These are phyloP conservation scores for Coemansia sp. DNA, from an alignment of 192 early-diverging fungal species.

Conservation along the genomic window DNA sequence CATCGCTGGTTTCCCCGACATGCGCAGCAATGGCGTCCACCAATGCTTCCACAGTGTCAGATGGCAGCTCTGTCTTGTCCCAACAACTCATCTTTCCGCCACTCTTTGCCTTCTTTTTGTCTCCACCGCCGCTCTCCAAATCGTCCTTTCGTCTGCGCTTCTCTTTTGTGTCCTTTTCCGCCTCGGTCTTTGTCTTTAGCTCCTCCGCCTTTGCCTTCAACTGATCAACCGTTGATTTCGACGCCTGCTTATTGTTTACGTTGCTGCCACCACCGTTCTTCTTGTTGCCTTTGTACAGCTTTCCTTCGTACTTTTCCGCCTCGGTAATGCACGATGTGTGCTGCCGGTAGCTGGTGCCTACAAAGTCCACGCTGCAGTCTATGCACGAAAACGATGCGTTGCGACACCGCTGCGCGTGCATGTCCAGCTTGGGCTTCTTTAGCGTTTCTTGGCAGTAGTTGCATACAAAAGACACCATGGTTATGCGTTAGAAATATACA, in stretches of 20 bases:
- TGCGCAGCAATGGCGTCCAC: slow-evolving; percentile 24
- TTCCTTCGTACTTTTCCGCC: slow-evolving; percentile 87
- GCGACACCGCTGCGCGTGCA: slow-evolving; percentile 79
- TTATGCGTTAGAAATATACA: neutral
- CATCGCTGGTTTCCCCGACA: neutral
- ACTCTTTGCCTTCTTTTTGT: neutral
- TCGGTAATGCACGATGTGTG: slow-evolving; percentile 93
- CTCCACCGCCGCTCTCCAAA: slow-evolving; percentile 21
- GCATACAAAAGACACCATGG: slow-evolving; percentile 67
- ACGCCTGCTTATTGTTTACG: neutral
- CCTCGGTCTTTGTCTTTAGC: slow-evolving; percentile 5
- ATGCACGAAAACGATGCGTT: slow-evolving; percentile 87
- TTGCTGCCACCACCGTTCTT: slow-evolving; percentile 7
- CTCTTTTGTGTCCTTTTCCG: slow-evolving; percentile 18
- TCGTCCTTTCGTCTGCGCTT: slow-evolving; percentile 16
- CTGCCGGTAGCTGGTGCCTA: slow-evolving; percentile 69
- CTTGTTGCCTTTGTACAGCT: slow-evolving; percentile 28
- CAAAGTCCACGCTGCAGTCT: slow-evolving; percentile 87
- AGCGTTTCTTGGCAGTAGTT: slow-evolving; percentile 79
- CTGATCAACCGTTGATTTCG: slow-evolving; percentile 43
- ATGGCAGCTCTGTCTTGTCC: slow-evolving; percentile 18
- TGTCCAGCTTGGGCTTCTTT: slow-evolving; percentile 93
- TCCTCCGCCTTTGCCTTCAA: slow-evolving; percentile 31
- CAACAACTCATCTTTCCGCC: slow-evolving; percentile 16
- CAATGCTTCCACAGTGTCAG: slow-evolving; percentile 23